Evolutionary conservation across 305 asterid species (phyloP), one percentile per base, ranked within the genome.

Genomic region (Fraxinus baroniana): DNA sequence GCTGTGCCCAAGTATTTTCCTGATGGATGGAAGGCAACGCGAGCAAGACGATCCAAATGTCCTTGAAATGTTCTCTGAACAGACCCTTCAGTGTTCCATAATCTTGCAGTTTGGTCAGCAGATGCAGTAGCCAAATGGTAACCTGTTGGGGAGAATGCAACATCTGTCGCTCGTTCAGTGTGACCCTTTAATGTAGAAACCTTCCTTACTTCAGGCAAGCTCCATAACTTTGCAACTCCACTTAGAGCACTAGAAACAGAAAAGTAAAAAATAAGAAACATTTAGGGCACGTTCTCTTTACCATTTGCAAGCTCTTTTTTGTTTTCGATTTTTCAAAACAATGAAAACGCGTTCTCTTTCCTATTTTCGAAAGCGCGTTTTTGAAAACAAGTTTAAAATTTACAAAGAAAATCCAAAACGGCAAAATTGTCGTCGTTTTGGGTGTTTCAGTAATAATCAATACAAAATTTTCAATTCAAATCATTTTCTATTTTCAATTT

Each of bases 1-100:
- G 98, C 86, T 22, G 99, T 93, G 77, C 97, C 99, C 86, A 96
- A 88, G 90, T 94, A 96, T 80, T 85, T 96, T 68, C 99, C 99
- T 0, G 95, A 89, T 36, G 98, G 98, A 88, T 94, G 99, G 86
- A 90, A 94, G 78, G 97, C 88, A 85, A 91, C 89, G 73, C 98
- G 97, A 81, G 97, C 98, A 85, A 96, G 95, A 71, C 98, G 98
- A 76, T 94, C 97, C 87, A 93, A 89, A 88, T 94, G 98, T 26
- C 99, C 98, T 86, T 91, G 87, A 71, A 91, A 95, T 64, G 93
- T 92, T 83, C 87, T 87, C 52, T 92, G 89, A 83, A 83, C 87
- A 37, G 94, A 79, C 26, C 98, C 98, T 37, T 92, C 95, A 6
- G 78, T 37, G 81, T 87, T 91, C 98, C 99, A 95, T 73, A 95